Evolutionary conservation across 2,329 filamentous ascomycete genomes (phyloP).

Genomic region (Fusarium begoniae): DNA sequence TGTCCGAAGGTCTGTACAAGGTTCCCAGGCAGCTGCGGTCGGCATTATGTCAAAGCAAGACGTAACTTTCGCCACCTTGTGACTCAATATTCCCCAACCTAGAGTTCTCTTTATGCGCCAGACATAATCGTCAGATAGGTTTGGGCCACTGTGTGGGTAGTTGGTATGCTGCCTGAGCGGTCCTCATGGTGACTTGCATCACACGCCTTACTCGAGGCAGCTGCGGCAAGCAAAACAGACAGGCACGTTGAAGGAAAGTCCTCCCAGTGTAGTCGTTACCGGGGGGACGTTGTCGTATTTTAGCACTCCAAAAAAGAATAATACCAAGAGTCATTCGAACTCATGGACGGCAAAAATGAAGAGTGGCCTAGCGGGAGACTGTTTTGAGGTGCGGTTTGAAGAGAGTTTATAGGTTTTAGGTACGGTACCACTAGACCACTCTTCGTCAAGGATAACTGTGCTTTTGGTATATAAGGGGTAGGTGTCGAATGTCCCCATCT

Average conservation of each 20-base stretch:
- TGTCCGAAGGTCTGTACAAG: not conserved
- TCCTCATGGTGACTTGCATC: not conserved
- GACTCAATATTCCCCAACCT: too few species aligned
- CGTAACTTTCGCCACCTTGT: too few species aligned
- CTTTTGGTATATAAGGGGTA: not conserved
- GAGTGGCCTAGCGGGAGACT: not conserved
- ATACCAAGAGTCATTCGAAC: not conserved
- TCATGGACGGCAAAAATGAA: not conserved
- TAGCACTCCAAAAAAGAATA: not conserved
- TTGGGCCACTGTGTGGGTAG: too few species aligned
- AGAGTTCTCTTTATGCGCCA: too few species aligned
- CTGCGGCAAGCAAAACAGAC: not conserved
- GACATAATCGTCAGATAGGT: too few species aligned
- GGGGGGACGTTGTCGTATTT: too few species aligned
- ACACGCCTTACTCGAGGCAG: not conserved
- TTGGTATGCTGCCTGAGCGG: too few species aligned
- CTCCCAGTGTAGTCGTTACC: not conserved
- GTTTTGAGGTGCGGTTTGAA: not conserved
- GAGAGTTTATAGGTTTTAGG: not conserved
- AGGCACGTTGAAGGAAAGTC: not conserved
- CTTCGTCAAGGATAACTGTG: not conserved
- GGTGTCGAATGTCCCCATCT: not conserved
- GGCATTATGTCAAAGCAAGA: too few species aligned
- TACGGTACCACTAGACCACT: conserved; percentile 1
- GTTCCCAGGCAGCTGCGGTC: not conserved